phyloP scores from a whole-genome alignment of 441 rosid genomes.

The Populus trichocarpa region DNA sequence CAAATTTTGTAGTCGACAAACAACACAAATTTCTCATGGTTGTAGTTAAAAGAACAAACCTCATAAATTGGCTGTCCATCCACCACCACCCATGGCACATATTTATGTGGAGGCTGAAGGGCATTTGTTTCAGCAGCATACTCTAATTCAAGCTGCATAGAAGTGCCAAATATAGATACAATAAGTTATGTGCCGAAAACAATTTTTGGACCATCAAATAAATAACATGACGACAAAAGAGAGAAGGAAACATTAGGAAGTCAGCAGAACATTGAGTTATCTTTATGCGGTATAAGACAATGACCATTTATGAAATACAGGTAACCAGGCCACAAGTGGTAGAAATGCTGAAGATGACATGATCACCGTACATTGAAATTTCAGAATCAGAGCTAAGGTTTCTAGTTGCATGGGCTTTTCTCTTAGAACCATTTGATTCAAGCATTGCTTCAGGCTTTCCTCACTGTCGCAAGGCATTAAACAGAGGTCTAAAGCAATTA shows the following conservation, averaged over 20 bases:
- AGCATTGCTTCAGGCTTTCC: not conserved
- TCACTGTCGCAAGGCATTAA: not conserved
- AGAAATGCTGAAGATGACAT: not conserved
- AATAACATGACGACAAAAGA: not conserved
- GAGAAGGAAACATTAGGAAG: not conserved
- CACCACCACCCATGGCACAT: conserved; percentile 96
- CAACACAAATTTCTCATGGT: not conserved
- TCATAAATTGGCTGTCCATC: conserved; percentile 90
- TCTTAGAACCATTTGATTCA: not conserved
- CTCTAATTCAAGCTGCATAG: conserved; percentile 69
- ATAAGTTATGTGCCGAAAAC: not conserved
- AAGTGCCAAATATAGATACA: not conserved
- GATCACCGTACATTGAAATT: not conserved
- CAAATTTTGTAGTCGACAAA: not conserved
- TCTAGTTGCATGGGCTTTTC: not conserved
- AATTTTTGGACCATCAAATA: not conserved
- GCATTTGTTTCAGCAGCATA: conserved; percentile 81
- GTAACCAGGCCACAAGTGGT: not conserved
- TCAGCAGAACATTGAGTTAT: not conserved
- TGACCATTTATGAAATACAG: not conserved
- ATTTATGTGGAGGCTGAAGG: conserved; percentile 76
- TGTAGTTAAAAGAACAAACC: conserved; percentile 38
- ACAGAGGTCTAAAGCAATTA: not conserved
- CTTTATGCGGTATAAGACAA: not conserved
- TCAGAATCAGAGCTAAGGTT: not conserved